Base-by-base conservation (phyloP, 768 basidiomycete genomes). In the Thelephora ganbajun region DNA sequence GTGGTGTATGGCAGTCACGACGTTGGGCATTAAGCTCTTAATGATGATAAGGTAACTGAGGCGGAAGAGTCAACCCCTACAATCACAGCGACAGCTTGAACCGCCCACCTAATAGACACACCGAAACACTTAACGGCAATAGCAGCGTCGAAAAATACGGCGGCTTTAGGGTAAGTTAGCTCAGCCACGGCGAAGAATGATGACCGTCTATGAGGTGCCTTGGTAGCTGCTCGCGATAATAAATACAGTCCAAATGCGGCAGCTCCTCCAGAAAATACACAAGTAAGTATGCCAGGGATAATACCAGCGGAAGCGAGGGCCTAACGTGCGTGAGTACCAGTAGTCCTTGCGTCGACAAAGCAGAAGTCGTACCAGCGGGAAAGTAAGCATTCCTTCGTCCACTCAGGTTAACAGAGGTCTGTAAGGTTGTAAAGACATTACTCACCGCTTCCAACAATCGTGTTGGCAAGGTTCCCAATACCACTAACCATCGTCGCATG, bases 51-150 rank as follows among this genome's bases (percentile, higher is more conserved):
- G 70, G 61, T 91, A 89, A 59, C 86, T 89, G 55, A 41, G 36
- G 11, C n/a, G 45, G 35, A 20, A 3, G 20, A 12, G 16, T 20
- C 37, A 11, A 20, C 46, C 46, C 47, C 26, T 33, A 42, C 33
- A 41, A 18, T 33, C 33, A 34, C 35, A 34, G 16, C 30, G 46
- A 43, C 39, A 46, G 48, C 39, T 30, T 35, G 22, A 45, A 18
- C 34, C 46, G 55, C 74, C 42, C 64, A 90, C 76, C 89, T 91
- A 56, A 93, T 81, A 33, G 88, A 90, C 2, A 98, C 94, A 16
- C 94, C 94, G 59, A 96, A 96, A 62, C 94, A 98, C 61, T 98
- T 98, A 61, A 80, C 83, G 9, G 91, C 91, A 55, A 98, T 91
- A 11, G 93, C 94, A 3, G 80, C 80, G 61, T 97, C 94, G 57